phyloP scores from a whole-genome alignment of 805 yeast species.

The Candida germanica region DNA sequence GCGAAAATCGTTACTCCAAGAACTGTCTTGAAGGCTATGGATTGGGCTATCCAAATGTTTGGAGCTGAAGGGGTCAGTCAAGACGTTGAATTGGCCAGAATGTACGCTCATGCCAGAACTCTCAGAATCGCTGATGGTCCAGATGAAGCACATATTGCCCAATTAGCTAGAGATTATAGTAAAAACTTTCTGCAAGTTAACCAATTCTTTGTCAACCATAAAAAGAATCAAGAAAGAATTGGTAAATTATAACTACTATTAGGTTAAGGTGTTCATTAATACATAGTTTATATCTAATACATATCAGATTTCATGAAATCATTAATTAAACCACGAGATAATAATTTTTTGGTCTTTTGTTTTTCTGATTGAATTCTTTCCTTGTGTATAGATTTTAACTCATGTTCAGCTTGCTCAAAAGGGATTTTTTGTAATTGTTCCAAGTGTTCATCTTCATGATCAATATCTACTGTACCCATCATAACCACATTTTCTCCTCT shows the following conservation, averaged over 20 bases:
- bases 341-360: constrained; percentile 45
- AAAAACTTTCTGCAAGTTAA: constrained; percentile 37
- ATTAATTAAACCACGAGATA: constrained; percentile 53
- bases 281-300: constrained; percentile 30
- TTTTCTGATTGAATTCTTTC: constrained; percentile 40
- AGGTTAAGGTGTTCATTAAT: neutral
- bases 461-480: constrained; percentile 91
- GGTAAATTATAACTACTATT: constrained; percentile 21
- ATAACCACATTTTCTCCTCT: constrained; percentile 96
- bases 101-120: constrained; percentile 52
- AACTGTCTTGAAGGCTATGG: constrained; percentile 48
- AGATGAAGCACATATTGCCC: constrained; percentile 61
- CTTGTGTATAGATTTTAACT: constrained; percentile 28
- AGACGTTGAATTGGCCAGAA: constrained; percentile 55
- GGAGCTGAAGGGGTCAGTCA: constrained; percentile 67
- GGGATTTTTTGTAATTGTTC: constrained; percentile 54
- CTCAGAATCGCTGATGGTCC: constrained; percentile 69
- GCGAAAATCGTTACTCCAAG: constrained; percentile 62
- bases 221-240: constrained; percentile 18
- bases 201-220: constrained; percentile 27
- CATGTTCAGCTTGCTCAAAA: constrained; percentile 57
- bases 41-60: constrained; percentile 61
- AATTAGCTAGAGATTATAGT: constrained; percentile 49
- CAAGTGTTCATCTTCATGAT: constrained; percentile 72
- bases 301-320: constrained; percentile 56